Evolutionary conservation across 2,329 filamentous ascomycete genomes (phyloP), one percentile per base, ranked within the genome.

Genomic region (Ceratocystis ficicola): DNA sequence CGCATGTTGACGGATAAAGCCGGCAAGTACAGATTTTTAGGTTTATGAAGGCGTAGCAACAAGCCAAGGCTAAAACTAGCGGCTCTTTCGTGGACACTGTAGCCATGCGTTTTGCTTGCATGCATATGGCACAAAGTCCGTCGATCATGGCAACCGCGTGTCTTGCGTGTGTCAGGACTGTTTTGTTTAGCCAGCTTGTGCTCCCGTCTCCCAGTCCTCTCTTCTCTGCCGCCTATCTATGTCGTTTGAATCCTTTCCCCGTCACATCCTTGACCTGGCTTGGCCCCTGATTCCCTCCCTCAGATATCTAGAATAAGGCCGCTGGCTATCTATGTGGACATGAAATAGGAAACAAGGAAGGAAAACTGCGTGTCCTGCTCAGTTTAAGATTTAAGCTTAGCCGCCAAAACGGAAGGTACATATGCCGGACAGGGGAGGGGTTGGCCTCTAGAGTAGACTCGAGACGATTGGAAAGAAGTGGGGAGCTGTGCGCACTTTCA

Each of bases 151-250:
- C 25, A 59, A n/a, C 55, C 28, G 17, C 6, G 55, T 59, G 17
- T 59, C 55, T 36, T 30, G 17, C 25, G 55, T 30, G 63, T 64
- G 36, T 64, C 63, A 64, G 46, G 22, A 44, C 22, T 57, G 63
- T 64, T 64, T 64, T 52, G 63, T 20, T 41, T 41, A 41, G 36
- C 3, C 36, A 15, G 10, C 36, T 15, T 41, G 36, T 41, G 36
- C 36, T 41, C 36, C 36, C 10, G 36, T 15, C 15, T 41, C 15
- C 0, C 1, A 4, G 10, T 3, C 36, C 36, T 41, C 36, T 41
- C 3, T 41, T 3, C 15, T 41, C 10, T 8, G 32, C 32, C 32
- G 32, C 10, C 32, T 36, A 30, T 30, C 28, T 30, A 30, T 30
- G 28, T 30, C 28, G 5, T 30, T 30, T 32, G 30, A 7, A 32